Conservation (phyloP, 108 stramenopile species). For the Skeletonema potamos region DNA sequence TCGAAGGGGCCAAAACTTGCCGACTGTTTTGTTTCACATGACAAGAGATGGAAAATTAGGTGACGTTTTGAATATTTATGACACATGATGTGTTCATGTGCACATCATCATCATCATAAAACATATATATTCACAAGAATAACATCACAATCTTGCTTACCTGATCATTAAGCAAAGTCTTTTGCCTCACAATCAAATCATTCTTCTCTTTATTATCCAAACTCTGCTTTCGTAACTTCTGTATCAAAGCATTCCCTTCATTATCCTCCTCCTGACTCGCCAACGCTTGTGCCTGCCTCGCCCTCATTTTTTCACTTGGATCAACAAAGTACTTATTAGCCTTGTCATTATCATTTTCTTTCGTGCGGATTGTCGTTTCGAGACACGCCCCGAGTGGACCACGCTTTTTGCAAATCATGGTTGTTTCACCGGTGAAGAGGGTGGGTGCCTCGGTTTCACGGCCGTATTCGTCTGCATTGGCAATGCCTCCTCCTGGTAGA, state of each 20-base stretch:
- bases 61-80: too few relatives aligned
- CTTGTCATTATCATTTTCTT: conserved; percentile 81
- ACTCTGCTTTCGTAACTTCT: conserved; percentile 63
- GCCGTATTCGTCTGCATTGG: conserved; percentile 77
- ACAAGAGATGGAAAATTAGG: not conserved
- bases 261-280: conserved; percentile 27
- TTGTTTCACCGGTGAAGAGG: conserved; percentile 82
- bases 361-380: conserved; percentile 68
- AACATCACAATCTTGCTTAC: conserved; percentile 19
- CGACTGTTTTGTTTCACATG: conserved; percentile 10
- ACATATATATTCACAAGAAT: not conserved
- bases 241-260: conserved; percentile 71
- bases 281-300: conserved; percentile 37
- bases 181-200: conserved; percentile 56
- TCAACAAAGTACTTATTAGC: conserved; percentile 67
- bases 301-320: conserved; percentile 48
- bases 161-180: conserved; percentile 78
- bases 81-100: not conserved
- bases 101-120: not conserved
- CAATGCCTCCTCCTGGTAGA: not conserved
- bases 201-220: conserved; percentile 83
- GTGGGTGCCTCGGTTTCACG: conserved; percentile 76
- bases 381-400: conserved; percentile 80
- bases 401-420: conserved; percentile 81
- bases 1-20: conserved; percentile 82